Conservation (phyloP, 345 rosid species). For the Geranium brycei region DNA sequence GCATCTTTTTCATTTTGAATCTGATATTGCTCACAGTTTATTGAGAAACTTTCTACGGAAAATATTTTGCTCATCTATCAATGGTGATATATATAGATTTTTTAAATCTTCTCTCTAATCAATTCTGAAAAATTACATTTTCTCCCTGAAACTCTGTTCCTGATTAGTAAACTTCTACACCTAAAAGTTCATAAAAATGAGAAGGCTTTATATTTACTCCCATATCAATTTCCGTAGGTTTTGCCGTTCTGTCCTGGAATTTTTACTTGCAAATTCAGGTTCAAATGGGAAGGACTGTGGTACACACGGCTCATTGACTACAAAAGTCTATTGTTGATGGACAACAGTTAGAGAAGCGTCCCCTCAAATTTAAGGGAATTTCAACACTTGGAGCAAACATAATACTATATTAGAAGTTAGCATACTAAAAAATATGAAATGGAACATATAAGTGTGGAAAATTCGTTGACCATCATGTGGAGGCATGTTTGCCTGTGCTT, state of each 20-base stretch:
- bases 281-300: neutral
- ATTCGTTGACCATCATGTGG: too few relatives aligned
- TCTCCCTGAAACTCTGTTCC: neutral
- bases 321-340: neutral
- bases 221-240: neutral
- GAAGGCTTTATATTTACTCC: neutral
- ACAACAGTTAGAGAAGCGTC: neutral
- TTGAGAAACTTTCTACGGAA: neutral
- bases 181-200: neutral
- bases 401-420: too few relatives aligned
- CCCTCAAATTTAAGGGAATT: too few relatives aligned
- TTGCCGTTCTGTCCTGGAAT: neutral
- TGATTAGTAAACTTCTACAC: neutral
- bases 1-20: neutral
- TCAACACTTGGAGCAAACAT: too few relatives aligned
- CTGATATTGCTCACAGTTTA: neutral
- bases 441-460: too few relatives aligned
- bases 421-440: too few relatives aligned
- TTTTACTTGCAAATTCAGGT: neutral
- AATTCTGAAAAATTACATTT: too few relatives aligned
- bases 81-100: neutral
- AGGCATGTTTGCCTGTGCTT: too few relatives aligned
- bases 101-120: neutral
- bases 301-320: neutral
- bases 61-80: neutral